Percentiles rank a stretch among this genome's conserved stretches.
Conservation (phyloP, 2,329 filamentous ascomycete genomes). For the Beauveria asiatica region DNA sequence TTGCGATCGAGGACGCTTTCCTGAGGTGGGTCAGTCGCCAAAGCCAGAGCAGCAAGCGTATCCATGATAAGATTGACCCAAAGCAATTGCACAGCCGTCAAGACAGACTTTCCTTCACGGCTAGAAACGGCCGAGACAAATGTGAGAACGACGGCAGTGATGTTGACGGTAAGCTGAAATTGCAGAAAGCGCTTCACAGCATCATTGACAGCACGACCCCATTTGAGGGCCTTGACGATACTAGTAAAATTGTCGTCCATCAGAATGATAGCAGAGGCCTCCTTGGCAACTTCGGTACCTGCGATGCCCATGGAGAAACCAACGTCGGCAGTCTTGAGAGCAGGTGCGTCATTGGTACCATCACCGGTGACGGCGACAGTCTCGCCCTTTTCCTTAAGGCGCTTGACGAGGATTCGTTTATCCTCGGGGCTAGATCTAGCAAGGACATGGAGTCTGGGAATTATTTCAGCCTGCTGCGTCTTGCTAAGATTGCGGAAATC, state of each 20-base stretch:
- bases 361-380: conserved; percentile 78
- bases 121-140: conserved; percentile 80
- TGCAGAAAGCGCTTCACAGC: conserved; percentile 70
- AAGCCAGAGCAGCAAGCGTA: conserved; percentile 79
- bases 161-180: conserved; percentile 80
- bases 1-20: conserved; percentile 73
- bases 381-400: conserved; percentile 63
- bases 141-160: conserved; percentile 79
- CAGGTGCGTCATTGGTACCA: conserved; percentile 76
- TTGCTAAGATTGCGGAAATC: conserved; percentile 65
- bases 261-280: conserved; percentile 75
- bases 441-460: conserved; percentile 62
- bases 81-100: conserved; percentile 83
- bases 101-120: conserved; percentile 59
- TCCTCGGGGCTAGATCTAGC: conserved; percentile 70
- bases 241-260: conserved; percentile 85
- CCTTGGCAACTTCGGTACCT: conserved; percentile 76
- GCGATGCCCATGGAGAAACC: conserved; percentile 82
- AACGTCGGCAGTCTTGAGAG: conserved; percentile 71
- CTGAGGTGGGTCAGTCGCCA: conserved; percentile 84
- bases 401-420: conserved; percentile 64
- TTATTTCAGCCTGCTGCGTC: conserved; percentile 56
- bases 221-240: conserved; percentile 76
- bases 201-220: conserved; percentile 71
- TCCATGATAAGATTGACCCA: conserved; percentile 99